A percentile compares a stretch with the other conserved stretches of the same genome.
Conservation (phyloP, 2,329 filamentous ascomycete species). For the Alternaria sp. region DNA sequence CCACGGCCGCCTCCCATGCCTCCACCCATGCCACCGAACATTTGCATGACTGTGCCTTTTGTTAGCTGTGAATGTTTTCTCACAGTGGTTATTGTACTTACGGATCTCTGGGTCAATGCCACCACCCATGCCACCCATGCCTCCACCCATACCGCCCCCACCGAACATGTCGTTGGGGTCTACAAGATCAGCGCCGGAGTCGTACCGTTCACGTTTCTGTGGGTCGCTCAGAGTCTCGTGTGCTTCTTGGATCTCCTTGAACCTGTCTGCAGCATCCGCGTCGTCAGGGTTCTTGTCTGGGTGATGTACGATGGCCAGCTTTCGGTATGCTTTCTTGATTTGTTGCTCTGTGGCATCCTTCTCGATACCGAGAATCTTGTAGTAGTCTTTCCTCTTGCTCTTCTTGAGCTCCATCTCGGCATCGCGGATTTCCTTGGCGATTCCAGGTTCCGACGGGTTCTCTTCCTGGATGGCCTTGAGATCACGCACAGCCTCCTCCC, state of each 20-base stretch:
- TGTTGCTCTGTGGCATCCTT: constrained; percentile 85
- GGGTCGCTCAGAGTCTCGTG: constrained; percentile 95
- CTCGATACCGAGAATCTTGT: constrained; percentile 90
- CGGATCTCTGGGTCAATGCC: constrained; percentile 52
- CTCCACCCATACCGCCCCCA: constrained; percentile 52
- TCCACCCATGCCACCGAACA: constrained; percentile 58
- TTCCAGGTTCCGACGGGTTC: constrained; percentile 80
- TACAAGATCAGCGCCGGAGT: constrained; percentile 89
- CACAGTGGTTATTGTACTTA: constrained; percentile 22
- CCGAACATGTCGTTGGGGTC: constrained; percentile 88
- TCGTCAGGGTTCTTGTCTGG: constrained; percentile 97
- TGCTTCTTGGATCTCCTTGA: constrained; percentile 98
- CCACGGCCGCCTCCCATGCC: constrained; percentile 56
- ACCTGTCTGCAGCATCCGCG: constrained; percentile 82
- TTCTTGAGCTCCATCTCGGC: constrained; percentile 98
- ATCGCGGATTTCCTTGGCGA: constrained; percentile 84
- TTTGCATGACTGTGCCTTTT: constrained; percentile 46
- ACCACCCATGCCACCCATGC: constrained; percentile 62
- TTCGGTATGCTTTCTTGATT: constrained; percentile 97
- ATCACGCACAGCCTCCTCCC: constrained; percentile 90
- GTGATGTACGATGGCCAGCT: constrained; percentile 91
- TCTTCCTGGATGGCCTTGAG: constrained; percentile 86
- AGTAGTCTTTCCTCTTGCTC: constrained; percentile 96
- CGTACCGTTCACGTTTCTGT: constrained; percentile 90
- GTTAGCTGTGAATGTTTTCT: constrained; percentile 7